A percentile compares a stretch with the other conserved stretches of the same genome.
Conservation (phyloP, 805 yeast genomes). For the Candida sithepensis region DNA sequence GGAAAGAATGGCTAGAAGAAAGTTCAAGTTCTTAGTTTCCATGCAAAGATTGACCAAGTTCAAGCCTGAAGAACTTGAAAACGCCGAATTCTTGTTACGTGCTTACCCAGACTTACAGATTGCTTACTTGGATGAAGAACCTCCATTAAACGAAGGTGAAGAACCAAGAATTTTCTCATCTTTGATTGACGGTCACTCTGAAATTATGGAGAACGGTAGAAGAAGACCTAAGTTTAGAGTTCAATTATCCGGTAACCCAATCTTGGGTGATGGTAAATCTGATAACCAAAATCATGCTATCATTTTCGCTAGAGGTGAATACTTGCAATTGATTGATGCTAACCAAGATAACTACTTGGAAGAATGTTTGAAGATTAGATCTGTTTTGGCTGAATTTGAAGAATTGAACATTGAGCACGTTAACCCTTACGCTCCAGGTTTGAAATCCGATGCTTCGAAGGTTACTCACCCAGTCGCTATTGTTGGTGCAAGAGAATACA, state of each 20-base stretch:
- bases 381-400: conserved; percentile 79
- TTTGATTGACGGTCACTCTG: conserved; percentile 78
- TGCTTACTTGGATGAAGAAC: conserved; percentile 93
- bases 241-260: conserved; percentile 79
- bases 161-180: conserved; percentile 73
- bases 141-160: conserved; percentile 67
- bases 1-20: conserved; percentile 83
- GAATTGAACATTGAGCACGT: conserved; percentile 72
- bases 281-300: conserved; percentile 83
- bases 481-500: conserved; percentile 84
- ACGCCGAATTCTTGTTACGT: conserved; percentile 75
- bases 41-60: conserved; percentile 81
- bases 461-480: conserved; percentile 70
- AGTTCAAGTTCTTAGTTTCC: conserved; percentile 75
- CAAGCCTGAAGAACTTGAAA: conserved; percentile 69
- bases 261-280: conserved; percentile 84
- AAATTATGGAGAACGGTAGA: conserved; percentile 65
- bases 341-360: conserved; percentile 84
- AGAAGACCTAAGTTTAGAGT: conserved; percentile 76
- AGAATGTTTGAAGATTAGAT: conserved; percentile 80
- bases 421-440: conserved; percentile 76
- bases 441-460: conserved; percentile 51
- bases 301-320: conserved; percentile 81
- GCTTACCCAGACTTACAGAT: conserved; percentile 85
- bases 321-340: conserved; percentile 80